phyloP scores from a whole-genome alignment of 352 stramenopile genomes.

The Pythium chondricola region DNA sequence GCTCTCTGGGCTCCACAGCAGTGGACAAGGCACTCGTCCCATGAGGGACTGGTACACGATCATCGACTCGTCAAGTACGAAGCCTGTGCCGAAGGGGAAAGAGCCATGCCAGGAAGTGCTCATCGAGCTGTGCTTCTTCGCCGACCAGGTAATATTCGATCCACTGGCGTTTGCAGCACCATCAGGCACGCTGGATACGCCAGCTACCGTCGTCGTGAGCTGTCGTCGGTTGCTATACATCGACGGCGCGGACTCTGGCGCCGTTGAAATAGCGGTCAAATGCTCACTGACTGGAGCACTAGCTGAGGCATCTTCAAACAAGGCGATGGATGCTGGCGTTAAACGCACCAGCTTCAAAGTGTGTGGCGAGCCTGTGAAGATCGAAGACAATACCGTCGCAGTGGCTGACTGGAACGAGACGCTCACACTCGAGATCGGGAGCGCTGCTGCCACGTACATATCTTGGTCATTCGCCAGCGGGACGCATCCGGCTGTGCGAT shows the following conservation, averaged over 20 bases:
- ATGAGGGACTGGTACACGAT: slow-evolving; percentile 21
- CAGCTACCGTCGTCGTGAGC: background rate
- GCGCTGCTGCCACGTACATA: slow-evolving; percentile 6
- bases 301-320: too few relatives aligned
- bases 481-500: slow-evolving; percentile 27
- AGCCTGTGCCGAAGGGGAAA: background rate
- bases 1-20: slow-evolving; percentile 14
- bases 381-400: background rate
- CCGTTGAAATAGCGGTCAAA: slow-evolving; percentile 10
- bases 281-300: slow-evolving; percentile 6
- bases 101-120: slow-evolving; percentile 9
- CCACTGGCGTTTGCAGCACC: background rate
- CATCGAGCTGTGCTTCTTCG: slow-evolving; percentile 21
- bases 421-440: slow-evolving; percentile 16
- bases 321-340: background rate
- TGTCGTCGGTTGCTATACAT: slow-evolving; percentile 7
- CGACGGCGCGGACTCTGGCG: background rate
- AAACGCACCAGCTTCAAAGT: slow-evolving; percentile 11
- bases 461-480: slow-evolving; percentile 17
- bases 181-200: background rate
- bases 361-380: background rate
- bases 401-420: slow-evolving; percentile 5
- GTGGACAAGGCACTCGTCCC: slow-evolving; percentile 5
- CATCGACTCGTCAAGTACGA: background rate
- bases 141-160: slow-evolving; percentile 22